Percentiles rank a stretch among this genome's conserved stretches.
phyloP scores from a whole-genome alignment of 352 stramenopile species.

The Globisporangium apiculatum region DNA sequence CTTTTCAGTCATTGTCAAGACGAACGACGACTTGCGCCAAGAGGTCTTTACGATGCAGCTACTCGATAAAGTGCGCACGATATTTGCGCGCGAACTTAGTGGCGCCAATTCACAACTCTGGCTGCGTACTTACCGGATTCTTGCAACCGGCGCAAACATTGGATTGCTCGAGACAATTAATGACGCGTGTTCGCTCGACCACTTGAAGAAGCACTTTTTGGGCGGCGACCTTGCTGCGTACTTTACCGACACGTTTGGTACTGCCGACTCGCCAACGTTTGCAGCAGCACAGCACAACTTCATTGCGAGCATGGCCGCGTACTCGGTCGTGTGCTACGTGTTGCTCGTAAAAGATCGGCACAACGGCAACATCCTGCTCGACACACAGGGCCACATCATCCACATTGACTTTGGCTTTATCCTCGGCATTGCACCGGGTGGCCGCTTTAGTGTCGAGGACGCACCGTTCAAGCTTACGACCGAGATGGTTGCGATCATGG shows the following conservation, averaged over 20 bases:
- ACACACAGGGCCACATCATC: slow-evolving; percentile 93
- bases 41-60: slow-evolving; percentile 97
- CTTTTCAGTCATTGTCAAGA: slow-evolving; percentile 95
- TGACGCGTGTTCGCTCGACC: slow-evolving; percentile 95
- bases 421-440: slow-evolving; percentile 94
- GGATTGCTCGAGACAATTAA: slow-evolving; percentile 95
- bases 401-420: slow-evolving; percentile 99
- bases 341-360: slow-evolving; percentile 97
- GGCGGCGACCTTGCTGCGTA: slow-evolving; percentile 87
- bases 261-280: slow-evolving; percentile 30
- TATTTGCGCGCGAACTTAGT: slow-evolving; percentile 86
- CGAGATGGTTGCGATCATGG: slow-evolving; percentile 97
- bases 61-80: slow-evolving; percentile 92
- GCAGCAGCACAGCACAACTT: slow-evolving; percentile 89
- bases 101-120: slow-evolving; percentile 73
- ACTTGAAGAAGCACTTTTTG: slow-evolving; percentile 92
- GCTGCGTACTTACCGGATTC: slow-evolving; percentile 93
- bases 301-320: slow-evolving; percentile 93
- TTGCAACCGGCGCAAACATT: slow-evolving; percentile 90
- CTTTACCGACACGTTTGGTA: slow-evolving; percentile 68
- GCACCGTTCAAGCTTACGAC: slow-evolving; percentile 98
- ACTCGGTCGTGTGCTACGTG: slow-evolving; percentile 97
- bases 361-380: slow-evolving; percentile 99
- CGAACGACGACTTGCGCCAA: slow-evolving; percentile 96
- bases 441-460: slow-evolving; percentile 96